Evolutionary conservation across 2,329 filamentous ascomycete genomes (phyloP), one percentile per base, ranked within the genome.

Genomic region (Dryadomyces sulphureus): DNA sequence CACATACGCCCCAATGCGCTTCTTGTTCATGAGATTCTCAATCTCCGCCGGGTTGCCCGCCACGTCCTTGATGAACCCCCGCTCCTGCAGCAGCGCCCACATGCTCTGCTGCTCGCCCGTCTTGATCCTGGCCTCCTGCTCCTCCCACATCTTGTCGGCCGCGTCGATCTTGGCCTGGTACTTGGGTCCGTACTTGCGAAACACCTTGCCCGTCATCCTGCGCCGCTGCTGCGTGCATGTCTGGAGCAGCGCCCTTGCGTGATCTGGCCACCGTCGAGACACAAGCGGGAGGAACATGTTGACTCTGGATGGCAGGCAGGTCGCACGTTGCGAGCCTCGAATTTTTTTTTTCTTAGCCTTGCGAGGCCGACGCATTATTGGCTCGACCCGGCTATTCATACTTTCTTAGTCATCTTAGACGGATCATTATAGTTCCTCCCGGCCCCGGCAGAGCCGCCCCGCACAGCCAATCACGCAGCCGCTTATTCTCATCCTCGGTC

Each of bases 1-100:
- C 45, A 85, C 81, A 56, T 93, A 93, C 49, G 75, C 79, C 50
- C 80, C 81, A 54, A 87, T 75, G 50, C 80, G 70, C 57, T 79
- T 80, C 22, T 65, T 60, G 5, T 70, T 73, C 65, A 92, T 73
- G 20, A 84, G 66, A 52, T 73, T 69, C 45, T 78, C 72, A 55
- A 90, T 71, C 39, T 67, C 66, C 1, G 66, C 55, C 38, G 72
- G 61, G 47, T 71, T 64, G 36, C 67, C n/a, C 9, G 84, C 81
- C 30, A 83, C 68, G 52, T 85, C 77, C 56, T 89, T 84, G 50
- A 90, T 67, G 52, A 76, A 79, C 38, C 84, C 85, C 55, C 85
- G 70, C 60, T 84, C 78, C 54, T 84, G 75, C 12, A 92, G 67
- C 17, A 81, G 55, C 45, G 76, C 73, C 64, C 83, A 77, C 45